A percentile compares a stretch with the other conserved stretches of the same genome.
Conservation (phyloP, 371 early-diverging fungal species). For the Mucor saturninus region DNA sequence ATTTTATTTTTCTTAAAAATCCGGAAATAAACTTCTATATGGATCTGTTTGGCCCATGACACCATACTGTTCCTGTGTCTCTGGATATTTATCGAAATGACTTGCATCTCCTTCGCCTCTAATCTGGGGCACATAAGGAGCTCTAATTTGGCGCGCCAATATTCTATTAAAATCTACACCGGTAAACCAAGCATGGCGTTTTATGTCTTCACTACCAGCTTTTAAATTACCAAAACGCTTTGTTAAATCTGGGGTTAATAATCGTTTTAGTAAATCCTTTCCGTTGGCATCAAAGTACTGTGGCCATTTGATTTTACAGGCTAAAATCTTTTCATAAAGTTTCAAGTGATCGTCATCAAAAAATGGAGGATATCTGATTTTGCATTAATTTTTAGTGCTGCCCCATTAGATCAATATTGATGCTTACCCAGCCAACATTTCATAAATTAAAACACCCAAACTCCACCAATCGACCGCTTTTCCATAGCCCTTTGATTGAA, state of each 20-base stretch:
- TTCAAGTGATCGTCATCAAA: constrained; percentile 93
- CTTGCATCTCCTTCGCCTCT: constrained; percentile 88
- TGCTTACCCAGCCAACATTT: constrained; percentile 81
- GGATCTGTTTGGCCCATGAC: constrained; percentile 21
- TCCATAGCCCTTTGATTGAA: constrained; percentile 94
- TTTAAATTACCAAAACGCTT: constrained; percentile 90
- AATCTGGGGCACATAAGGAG: constrained; percentile 89
- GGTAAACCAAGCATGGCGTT: constrained; percentile 91
- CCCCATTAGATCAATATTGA: background rate
- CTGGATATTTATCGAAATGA: constrained; percentile 93
- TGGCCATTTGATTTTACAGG: constrained; percentile 85
- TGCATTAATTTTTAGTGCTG: background rate
- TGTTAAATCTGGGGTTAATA: constrained; percentile 84
- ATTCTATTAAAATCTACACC: constrained; percentile 92
- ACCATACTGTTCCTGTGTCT: constrained; percentile 70
- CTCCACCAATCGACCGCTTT: constrained; percentile 98
- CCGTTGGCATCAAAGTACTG: constrained; percentile 86
- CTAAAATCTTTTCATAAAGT: constrained; percentile 92
- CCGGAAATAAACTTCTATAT: constrained; percentile 30
- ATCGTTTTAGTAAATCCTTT: constrained; percentile 85
- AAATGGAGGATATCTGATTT: constrained; percentile 87
- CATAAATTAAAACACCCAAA: constrained; percentile 94
- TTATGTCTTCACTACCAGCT: constrained; percentile 88
- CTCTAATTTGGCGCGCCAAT: constrained; percentile 71
- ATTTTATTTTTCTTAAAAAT: constrained; percentile 21